Evolutionary conservation across 495 filamentous ascomycete species (phyloP), one percentile per base, ranked within the genome.

Genomic region (Aspergillus coremiiformis): DNA sequence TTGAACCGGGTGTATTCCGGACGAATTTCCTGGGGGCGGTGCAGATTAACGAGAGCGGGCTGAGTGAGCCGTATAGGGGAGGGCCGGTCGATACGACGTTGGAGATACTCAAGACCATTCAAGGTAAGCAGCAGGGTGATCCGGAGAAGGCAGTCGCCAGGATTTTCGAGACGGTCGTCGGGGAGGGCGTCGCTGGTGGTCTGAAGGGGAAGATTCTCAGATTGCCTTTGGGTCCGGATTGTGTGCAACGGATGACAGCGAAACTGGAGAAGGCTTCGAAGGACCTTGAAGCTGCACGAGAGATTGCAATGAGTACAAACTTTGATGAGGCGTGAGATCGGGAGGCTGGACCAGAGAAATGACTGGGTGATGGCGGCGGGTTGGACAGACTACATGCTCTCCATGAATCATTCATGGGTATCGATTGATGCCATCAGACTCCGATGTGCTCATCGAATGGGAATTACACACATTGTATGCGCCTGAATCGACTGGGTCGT

Each of bases 91-190:
- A 52, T 20, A 20, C n/a, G 1, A 26, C 39, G 22, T n/a, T 59
- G 12, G 39, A 20, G 9, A 46, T 45, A 37, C 52, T 59, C 19
- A 44, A 59, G 1, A 10, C 35, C 8, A 17, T 24, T 0, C 4
- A n/a, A 12, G 56, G 56, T 3, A 52, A 52, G 5, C 72, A 79
- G 61, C 63, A 57, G 0, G 74, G 76, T 11, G 70, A 78, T 51
- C 70, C 74, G 15, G 56, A 46, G 0, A 78, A 75, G 63, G 70
- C 66, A 27, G 74, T 68, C 0, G 55, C 49, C 39, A 62, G 69
- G 26, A 72, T 78, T 29, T 69, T 78, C 10, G 75, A 78, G 33
- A 70, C 72, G 37, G 41, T 78, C 44, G 71, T 66, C 2, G 57
- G 59, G 24, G 58, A 59, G n/a, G 72, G 76, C 0, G 66, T 65